Evolutionary conservation across 2,329 filamentous ascomycete species (phyloP).

Genomic region (Graphilbum fragrans): DNA sequence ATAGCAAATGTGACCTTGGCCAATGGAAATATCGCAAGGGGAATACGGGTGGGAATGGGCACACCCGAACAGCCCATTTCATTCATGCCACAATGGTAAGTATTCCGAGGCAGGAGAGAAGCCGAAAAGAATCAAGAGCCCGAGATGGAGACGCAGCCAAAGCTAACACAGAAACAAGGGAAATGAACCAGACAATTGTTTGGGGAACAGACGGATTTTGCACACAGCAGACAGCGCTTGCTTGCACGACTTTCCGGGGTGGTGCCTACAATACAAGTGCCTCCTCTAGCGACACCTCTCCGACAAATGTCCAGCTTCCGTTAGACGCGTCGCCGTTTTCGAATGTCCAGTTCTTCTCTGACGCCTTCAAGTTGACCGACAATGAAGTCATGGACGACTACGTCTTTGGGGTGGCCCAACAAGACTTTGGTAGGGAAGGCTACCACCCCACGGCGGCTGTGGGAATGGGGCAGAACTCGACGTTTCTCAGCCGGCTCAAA

Average conservation of each 20-base stretch:
- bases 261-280: conserved; percentile 4
- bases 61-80: conserved; percentile 6
- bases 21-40: conserved; percentile 2
- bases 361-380: conserved; percentile 6
- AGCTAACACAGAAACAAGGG: too few species aligned
- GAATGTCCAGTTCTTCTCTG: background rate
- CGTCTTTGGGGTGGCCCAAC: conserved; percentile 11
- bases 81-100: conserved; percentile 8
- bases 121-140: too few species aligned
- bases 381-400: conserved; percentile 10
- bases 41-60: conserved; percentile 8
- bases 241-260: conserved; percentile 8
- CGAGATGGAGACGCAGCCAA: too few species aligned
- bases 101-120: background rate
- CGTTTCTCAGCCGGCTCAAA: conserved; percentile 15
- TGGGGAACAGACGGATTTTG: conserved; percentile 9
- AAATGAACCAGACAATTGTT: too few species aligned
- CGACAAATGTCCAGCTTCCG: background rate
- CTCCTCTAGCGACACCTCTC: background rate
- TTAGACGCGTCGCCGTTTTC: conserved; percentile 1
- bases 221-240: conserved; percentile 1
- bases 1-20: conserved; percentile 8
- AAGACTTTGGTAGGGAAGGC: conserved; percentile 13
- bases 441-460: conserved; percentile 14
- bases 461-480: conserved; percentile 19